Evolutionary conservation across 352 stramenopile species (phyloP), one percentile per base, ranked within the genome.

Genomic region (Peronospora destructor): DNA sequence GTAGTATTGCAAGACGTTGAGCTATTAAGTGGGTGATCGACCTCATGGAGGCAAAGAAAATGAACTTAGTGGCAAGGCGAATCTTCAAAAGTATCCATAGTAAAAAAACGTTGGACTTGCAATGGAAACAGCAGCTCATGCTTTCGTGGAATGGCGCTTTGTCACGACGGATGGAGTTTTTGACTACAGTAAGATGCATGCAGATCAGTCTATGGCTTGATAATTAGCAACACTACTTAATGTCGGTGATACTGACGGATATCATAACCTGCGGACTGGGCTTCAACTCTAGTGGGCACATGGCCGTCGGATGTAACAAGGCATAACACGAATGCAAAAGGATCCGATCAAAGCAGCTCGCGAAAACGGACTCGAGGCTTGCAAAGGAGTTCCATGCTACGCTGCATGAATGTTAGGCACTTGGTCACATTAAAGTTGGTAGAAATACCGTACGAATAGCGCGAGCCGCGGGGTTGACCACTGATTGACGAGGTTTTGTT

Each of bases 391-490:
- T 91, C 2, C 75, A 77, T 21, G 77, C n/a, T n/a, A n/a, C n/a
- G n/a, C n/a, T n/a, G 77, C 11, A 72, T 65, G 1, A 91, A 89
- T 77, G 73, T 86, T 32, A 88, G 85, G 39, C 72, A 91, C 57
- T 87, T 77, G 0, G 80, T 71, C 5, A 2, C n/a, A 62, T 63
- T 17, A 76, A 65, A n/a, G n/a, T n/a, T n/a, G n/a, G n/a, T n/a
- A n/a, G 34, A 86, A 85, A 44, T 46, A 55, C 29, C 40, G 44
- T 26, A 44, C 41, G 26, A 71, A 48, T 48, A 62, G 57, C 41
- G 35, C 62, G 48, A 21, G 3, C 19, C 19, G 19, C 19, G 3
- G 19, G 3, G 19, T 55, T 53, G 2, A 40, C 38, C 9, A 49
- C 59, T 23, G 30, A 40, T 9, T 46, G 53, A 29, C 19, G 19